Evolutionary conservation across 2,329 filamentous ascomycete species (phyloP).

Genomic region (Xylaria sp.): DNA sequence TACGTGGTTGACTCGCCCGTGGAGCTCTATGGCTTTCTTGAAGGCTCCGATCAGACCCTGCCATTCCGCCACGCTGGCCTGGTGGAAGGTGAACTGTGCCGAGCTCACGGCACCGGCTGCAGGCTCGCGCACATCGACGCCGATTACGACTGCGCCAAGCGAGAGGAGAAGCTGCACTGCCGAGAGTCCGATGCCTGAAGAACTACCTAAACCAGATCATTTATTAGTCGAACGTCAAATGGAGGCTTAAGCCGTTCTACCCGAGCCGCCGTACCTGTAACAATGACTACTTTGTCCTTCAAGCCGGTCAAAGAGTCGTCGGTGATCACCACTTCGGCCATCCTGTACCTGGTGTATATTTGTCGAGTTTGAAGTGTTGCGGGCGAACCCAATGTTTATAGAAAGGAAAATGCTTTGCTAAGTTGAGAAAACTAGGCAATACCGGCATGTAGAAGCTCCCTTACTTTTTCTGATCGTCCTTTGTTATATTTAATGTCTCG

Average conservation of each 20-base stretch:
- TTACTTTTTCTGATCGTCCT: no score
- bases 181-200: constrained; percentile 65
- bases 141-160: constrained; percentile 60
- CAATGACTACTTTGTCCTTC: constrained; percentile 56
- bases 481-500: no score
- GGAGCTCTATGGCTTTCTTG: constrained; percentile 58
- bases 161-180: constrained; percentile 58
- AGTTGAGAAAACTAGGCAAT: no score
- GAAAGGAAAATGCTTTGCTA: no score
- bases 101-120: constrained; percentile 37
- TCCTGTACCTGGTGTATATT: constrained; percentile 30
- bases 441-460: no score
- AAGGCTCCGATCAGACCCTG: constrained; percentile 56
- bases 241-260: neutral
- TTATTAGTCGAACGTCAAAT: neutral
- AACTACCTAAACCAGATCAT: constrained; percentile 50
- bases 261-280: constrained; percentile 50
- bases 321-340: constrained; percentile 53
- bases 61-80: constrained; percentile 58
- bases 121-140: constrained; percentile 55
- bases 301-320: constrained; percentile 50
- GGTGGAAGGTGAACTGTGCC: constrained; percentile 47
- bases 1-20: constrained; percentile 78
- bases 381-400: no score
- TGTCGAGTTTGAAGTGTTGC: neutral